Percentiles rank a stretch among this genome's conserved stretches.
These are phyloP conservation scores for Groenewaldozyma salmanticensis DNA, from an alignment of 805 yeast genomes.

Conservation along the genomic window DNA sequence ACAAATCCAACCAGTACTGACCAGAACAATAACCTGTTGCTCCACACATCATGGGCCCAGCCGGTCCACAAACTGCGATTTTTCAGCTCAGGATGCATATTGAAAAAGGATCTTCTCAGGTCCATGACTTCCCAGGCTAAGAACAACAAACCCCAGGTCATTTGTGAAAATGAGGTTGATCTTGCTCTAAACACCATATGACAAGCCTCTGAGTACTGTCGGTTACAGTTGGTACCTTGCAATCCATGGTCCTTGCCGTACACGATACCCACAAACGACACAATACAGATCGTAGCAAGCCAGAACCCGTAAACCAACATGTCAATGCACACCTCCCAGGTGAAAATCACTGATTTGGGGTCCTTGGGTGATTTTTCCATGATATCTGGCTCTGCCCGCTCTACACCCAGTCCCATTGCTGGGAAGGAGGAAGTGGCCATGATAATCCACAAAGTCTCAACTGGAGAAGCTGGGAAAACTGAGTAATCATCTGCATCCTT, in stretches of 20 bases:
- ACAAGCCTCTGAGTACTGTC: conserved; percentile 39
- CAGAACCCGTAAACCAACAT: conserved; percentile 64
- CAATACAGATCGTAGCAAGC: conserved; percentile 64
- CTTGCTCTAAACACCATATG: conserved; percentile 61
- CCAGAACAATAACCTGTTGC: conserved; percentile 72
- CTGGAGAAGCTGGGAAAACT: conserved; percentile 75
- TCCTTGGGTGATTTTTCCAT: conserved; percentile 58
- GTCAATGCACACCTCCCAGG: conserved; percentile 57
- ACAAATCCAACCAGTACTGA: conserved; percentile 61
- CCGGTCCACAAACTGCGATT: background rate
- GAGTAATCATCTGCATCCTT: conserved; percentile 53
- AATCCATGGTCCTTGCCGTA: conserved; percentile 58
- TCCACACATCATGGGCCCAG: conserved; percentile 36
- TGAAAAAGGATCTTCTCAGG: conserved; percentile 57
- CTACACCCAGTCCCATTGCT: conserved; percentile 73
- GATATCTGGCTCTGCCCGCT: conserved; percentile 52
- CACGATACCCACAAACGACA: conserved; percentile 53
- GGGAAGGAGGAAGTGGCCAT: conserved; percentile 76
- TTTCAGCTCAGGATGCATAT: conserved; percentile 48
- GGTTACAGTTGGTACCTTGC: conserved; percentile 58
- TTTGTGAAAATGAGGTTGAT: conserved; percentile 65
- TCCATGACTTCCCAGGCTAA: conserved; percentile 82
- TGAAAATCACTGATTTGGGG: conserved; percentile 45
- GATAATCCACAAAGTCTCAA: conserved; percentile 71
- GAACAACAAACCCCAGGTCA: conserved; percentile 80